These are phyloP conservation scores for Sarocladium strictum DNA, from an alignment of 2,329 filamentous ascomycete genomes.

Conservation along the genomic window DNA sequence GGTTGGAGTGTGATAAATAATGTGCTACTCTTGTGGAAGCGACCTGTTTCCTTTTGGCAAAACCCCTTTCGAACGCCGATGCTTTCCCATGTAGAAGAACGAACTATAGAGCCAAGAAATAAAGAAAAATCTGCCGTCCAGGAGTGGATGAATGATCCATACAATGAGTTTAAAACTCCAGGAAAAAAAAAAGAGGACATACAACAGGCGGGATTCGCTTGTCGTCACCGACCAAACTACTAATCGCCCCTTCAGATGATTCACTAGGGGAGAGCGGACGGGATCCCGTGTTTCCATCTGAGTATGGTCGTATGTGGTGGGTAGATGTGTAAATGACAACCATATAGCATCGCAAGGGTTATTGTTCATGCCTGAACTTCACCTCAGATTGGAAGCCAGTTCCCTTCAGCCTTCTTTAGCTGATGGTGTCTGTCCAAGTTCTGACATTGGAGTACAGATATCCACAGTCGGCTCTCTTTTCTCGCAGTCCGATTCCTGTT, in stretches of 20 bases:
- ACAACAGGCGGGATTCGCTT: slow-evolving; percentile 7
- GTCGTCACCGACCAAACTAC: not conserved
- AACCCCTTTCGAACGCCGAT: slow-evolving; percentile 5
- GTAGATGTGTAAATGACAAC: too few species aligned
- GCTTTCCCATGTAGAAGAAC: not conserved
- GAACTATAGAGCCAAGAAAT: not conserved
- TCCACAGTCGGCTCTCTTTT: not conserved
- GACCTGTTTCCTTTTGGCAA: too few species aligned
- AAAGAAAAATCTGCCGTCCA: not conserved
- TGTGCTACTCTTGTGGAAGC: too few species aligned
- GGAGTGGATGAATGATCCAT: not conserved
- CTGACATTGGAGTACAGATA: slow-evolving; percentile 7
- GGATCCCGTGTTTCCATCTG: slow-evolving; percentile 14
- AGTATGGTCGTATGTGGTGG: not conserved
- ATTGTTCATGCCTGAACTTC: too few species aligned
- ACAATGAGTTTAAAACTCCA: not conserved
- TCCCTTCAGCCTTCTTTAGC: slow-evolving; percentile 1
- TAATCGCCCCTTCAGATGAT: too few species aligned
- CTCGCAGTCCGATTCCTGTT: slow-evolving; percentile 1
- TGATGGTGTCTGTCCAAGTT: slow-evolving; percentile 1
- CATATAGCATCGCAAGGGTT: too few species aligned
- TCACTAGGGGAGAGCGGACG: slow-evolving; percentile 31
- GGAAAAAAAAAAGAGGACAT: slow-evolving; percentile 10
- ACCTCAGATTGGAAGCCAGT: too few species aligned
- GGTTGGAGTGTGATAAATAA: too few species aligned